These are phyloP conservation scores for Pleurotus tuoliensis DNA, from an alignment of 768 basidiomycete genomes.

Conservation along the genomic window DNA sequence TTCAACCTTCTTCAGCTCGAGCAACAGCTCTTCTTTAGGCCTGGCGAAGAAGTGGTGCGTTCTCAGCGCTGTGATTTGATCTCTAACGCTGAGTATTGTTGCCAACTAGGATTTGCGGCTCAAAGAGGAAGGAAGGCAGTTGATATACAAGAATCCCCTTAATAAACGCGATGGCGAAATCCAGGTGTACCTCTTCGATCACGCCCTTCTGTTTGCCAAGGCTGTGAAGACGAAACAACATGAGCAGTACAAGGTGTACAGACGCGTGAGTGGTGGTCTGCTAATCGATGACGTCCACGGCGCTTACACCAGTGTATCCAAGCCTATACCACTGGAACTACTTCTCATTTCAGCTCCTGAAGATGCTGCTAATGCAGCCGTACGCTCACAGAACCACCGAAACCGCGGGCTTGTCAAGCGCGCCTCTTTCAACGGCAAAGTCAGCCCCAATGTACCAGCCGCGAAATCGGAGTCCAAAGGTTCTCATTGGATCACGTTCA, in stretches of 20 bases:
- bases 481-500: constrained; percentile 89
- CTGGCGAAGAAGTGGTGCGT: constrained; percentile 84
- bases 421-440: constrained; percentile 30
- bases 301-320: background rate
- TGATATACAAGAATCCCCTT: constrained; percentile 86
- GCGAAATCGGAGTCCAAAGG: constrained; percentile 65
- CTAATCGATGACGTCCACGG: too few species aligned
- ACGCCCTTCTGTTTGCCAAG: constrained; percentile 93
- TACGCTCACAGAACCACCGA: constrained; percentile 30
- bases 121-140: constrained; percentile 82
- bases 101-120: constrained; percentile 71
- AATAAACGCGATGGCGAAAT: constrained; percentile 92
- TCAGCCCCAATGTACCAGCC: constrained; percentile 24
- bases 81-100: constrained; percentile 2
- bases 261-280: constrained; percentile 58
- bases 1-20: constrained; percentile 95
- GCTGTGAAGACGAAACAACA: constrained; percentile 78
- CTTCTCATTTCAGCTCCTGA: constrained; percentile 79
- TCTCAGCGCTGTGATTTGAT: background rate
- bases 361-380: constrained; percentile 40
- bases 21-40: constrained; percentile 84
- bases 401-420: constrained; percentile 40
- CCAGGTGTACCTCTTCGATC: constrained; percentile 94
- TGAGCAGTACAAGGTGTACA: constrained; percentile 91
- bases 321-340: constrained; percentile 97